Evolutionary conservation across 1,284 basidiomycete species (phyloP).

Genomic region (Cutaneotrichosporon sp.): DNA sequence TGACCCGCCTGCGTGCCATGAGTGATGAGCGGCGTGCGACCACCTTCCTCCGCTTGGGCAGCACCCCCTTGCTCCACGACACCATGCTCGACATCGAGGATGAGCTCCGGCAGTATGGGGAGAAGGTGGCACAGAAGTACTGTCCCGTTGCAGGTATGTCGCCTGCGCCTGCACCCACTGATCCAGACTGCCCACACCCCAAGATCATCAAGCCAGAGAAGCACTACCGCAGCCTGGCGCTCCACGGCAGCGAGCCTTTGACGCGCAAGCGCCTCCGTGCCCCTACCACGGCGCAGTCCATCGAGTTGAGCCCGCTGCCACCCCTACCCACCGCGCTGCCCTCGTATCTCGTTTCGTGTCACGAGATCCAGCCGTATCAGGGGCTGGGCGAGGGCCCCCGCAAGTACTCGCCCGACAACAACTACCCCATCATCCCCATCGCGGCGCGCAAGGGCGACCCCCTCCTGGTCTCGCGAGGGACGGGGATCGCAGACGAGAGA

Average conservation of each 20-base stretch:
- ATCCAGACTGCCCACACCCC: constrained; percentile 2
- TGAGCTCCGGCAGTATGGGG: not conserved
- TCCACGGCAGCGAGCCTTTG: not conserved
- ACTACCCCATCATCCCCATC: constrained; percentile 49
- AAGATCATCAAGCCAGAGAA: constrained; percentile 1
- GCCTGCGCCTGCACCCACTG: not conserved
- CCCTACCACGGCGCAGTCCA: not conserved
- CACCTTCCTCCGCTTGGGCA: not conserved
- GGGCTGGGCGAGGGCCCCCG: not conserved
- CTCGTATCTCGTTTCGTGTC: constrained; percentile 4
- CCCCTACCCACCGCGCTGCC: not conserved
- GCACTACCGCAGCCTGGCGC: constrained; percentile 4
- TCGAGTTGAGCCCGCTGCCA: not conserved
- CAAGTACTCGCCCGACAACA: not conserved
- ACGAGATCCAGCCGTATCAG: constrained; percentile 8
- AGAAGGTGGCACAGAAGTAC: not conserved
- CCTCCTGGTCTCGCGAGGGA: not conserved
- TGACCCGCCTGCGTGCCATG: not conserved
- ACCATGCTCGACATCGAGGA: not conserved
- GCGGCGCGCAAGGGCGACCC: constrained; percentile 61
- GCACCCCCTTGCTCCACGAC: not conserved
- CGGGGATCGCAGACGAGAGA: not conserved
- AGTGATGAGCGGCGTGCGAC: not conserved
- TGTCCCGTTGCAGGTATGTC: not conserved
- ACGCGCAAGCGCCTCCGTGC: not conserved